Conservation (phyloP, 345 rosid genomes). For the Isatis tinctoria region DNA sequence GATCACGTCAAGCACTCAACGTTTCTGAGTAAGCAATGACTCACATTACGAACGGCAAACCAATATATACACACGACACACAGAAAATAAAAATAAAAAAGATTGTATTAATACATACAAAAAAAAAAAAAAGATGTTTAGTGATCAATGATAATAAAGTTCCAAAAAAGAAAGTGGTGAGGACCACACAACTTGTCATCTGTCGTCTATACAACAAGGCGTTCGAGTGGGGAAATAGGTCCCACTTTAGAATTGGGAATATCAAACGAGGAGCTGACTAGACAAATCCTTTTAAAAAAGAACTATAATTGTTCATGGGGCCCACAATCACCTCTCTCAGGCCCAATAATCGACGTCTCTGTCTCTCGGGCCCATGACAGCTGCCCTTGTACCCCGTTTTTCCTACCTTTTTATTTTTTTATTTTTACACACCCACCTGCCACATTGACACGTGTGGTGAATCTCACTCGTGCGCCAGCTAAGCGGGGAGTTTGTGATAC, state of each 20-base stretch:
- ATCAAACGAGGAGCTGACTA: slow-evolving; percentile 44
- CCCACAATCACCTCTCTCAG: slow-evolving; percentile 32
- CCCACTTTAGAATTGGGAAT: slow-evolving; percentile 11
- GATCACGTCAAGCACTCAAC: slow-evolving; percentile 17
- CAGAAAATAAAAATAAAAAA: no score
- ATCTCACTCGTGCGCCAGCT: slow-evolving; percentile 24
- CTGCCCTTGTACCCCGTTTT: slow-evolving; percentile 33
- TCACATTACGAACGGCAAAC: slow-evolving; percentile 16
- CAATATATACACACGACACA: neutral
- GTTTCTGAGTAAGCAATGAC: slow-evolving; percentile 31
- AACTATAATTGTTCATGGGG: slow-evolving; percentile 15
- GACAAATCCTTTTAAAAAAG: slow-evolving; percentile 2
- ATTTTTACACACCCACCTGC: neutral
- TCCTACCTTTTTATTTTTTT: neutral
- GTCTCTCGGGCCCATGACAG: slow-evolving; percentile 44
- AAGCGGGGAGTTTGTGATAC: slow-evolving; percentile 12
- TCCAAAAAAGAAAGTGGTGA: slow-evolving; percentile 9
- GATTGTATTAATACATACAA: neutral
- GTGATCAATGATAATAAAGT: slow-evolving; percentile 24
- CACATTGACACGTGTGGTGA: slow-evolving; percentile 13
- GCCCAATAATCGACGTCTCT: slow-evolving; percentile 38
- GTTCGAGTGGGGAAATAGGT: slow-evolving; percentile 10
- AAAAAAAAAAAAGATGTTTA: neutral
- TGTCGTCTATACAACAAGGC: slow-evolving; percentile 24
- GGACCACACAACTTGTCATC: slow-evolving; percentile 38